Percentiles rank a stretch among this genome's conserved stretches.
These are phyloP conservation scores for Circinella umbellata DNA, from an alignment of 371 early-diverging fungal genomes.

Conservation along the genomic window DNA sequence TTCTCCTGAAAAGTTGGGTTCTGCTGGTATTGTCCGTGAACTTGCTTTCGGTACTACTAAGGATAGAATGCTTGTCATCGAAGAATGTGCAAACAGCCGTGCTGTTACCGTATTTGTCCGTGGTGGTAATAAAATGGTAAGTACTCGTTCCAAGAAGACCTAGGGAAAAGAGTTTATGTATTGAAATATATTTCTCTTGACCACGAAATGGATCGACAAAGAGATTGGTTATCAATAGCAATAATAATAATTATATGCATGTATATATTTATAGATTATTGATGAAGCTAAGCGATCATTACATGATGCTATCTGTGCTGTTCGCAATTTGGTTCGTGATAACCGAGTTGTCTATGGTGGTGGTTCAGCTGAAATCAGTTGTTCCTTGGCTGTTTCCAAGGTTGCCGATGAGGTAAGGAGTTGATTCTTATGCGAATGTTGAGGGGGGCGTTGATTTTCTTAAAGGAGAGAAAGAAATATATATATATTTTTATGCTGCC, in stretches of 20 bases:
- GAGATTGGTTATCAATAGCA: too few species aligned
- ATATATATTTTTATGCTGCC: not conserved
- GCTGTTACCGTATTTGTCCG: constrained; percentile 99
- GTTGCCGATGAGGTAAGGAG: constrained; percentile 84
- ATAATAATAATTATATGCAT: not conserved
- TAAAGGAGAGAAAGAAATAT: not conserved
- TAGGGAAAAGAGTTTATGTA: too few species aligned
- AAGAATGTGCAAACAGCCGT: constrained; percentile 97
- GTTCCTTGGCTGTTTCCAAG: constrained; percentile 90
- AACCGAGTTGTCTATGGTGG: constrained; percentile 99
- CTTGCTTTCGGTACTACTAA: constrained; percentile 97
- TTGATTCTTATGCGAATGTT: not conserved
- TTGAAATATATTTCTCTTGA: too few species aligned
- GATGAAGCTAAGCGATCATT: constrained; percentile 99
- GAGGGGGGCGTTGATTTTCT: not conserved
- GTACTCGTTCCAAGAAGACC: too few species aligned
- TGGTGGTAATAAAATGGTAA: constrained; percentile 98
- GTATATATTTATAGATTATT: constrained; percentile 75
- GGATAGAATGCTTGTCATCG: constrained; percentile 98
- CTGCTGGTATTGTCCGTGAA: constrained; percentile 94
- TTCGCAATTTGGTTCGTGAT: constrained; percentile 96
- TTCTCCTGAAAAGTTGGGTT: constrained; percentile 89
- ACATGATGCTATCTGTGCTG: constrained; percentile 99
- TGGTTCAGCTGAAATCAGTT: constrained; percentile 98
- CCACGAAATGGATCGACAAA: too few species aligned